Evolutionary conservation across 306 rosid genomes (phyloP).

Genomic region (Vigna mungo): DNA sequence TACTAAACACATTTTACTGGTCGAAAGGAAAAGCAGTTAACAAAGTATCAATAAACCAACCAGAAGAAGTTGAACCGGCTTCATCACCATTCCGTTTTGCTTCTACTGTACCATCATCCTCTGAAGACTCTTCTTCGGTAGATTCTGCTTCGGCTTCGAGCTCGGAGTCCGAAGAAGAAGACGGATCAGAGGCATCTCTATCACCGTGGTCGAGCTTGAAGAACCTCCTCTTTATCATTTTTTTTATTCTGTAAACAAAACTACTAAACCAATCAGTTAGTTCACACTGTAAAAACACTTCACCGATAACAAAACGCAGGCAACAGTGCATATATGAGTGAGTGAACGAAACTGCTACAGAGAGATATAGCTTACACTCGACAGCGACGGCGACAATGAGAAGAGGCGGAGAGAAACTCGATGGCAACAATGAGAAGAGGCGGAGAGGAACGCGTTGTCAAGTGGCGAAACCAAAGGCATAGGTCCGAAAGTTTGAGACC

Average conservation of each 20-base stretch:
- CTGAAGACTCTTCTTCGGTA: constrained; percentile 48
- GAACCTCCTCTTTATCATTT: constrained; percentile 89
- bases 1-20: neutral
- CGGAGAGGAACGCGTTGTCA: neutral
- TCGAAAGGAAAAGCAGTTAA: neutral
- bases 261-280: neutral
- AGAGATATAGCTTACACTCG: constrained; percentile 5
- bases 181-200: constrained; percentile 63
- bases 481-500: constrained; percentile 5
- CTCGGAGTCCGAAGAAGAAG: constrained; percentile 69
- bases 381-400: neutral
- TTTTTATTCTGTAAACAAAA: constrained; percentile 4
- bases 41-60: constrained; percentile 45
- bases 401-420: neutral
- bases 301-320: neutral
- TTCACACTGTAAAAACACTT: neutral
- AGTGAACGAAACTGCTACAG: neutral
- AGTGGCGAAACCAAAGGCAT: neutral
- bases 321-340: neutral
- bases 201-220: constrained; percentile 73
- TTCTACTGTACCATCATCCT: constrained; percentile 44
- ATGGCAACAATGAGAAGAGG: neutral
- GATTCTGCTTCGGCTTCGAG: constrained; percentile 54
- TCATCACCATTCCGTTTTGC: constrained; percentile 49
- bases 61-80: constrained; percentile 72